Percentiles rank a stretch among this genome's conserved stretches.
phyloP scores from a whole-genome alignment of 106 monocot species.

The Dioscorea alata region DNA sequence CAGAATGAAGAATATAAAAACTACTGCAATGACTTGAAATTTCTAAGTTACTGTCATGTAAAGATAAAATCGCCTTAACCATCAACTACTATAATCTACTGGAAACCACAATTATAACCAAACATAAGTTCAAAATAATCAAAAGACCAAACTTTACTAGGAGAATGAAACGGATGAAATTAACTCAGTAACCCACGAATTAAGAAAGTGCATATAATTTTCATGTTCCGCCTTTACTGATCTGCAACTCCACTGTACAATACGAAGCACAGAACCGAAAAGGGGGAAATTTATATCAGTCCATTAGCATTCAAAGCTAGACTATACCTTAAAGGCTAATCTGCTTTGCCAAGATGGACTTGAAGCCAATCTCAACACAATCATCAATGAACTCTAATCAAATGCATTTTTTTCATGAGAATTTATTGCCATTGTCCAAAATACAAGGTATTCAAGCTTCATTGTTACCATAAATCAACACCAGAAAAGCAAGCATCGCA shows the following conservation, averaged over 20 bases:
- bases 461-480: not conserved
- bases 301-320: constrained; percentile 23
- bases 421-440: not conserved
- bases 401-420: not conserved
- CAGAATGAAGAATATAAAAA: no score
- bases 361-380: not conserved
- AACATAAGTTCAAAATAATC: not conserved
- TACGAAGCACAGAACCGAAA: not conserved
- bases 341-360: constrained; percentile 22
- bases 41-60: no score
- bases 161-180: not conserved
- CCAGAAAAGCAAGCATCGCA: constrained; percentile 4
- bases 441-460: not conserved
- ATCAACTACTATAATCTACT: not conserved
- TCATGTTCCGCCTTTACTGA: constrained; percentile 6
- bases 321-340: constrained; percentile 2
- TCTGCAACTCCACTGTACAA: not conserved
- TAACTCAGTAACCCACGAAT: no score
- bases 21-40: no score
- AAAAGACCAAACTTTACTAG: not conserved
- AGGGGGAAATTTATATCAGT: constrained; percentile 7
- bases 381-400: not conserved
- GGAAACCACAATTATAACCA: not conserved
- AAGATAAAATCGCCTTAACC: no score
- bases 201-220: no score